A percentile compares a stretch with the other conserved stretches of the same genome.
phyloP scores from a whole-genome alignment of 225 moss, liverwort and hornwort species.

The Ulota crispa region DNA sequence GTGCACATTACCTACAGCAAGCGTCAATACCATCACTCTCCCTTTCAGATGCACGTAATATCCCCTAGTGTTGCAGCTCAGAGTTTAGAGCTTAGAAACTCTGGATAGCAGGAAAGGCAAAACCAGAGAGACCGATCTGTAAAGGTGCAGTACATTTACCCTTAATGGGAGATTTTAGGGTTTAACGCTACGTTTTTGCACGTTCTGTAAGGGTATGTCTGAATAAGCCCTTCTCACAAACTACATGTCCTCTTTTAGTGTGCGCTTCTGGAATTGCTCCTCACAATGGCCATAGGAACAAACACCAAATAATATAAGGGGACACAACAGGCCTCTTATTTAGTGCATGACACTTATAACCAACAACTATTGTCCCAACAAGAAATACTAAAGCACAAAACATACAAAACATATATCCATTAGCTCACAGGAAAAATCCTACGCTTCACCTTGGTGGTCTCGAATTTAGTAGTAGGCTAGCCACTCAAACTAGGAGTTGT shows the following conservation, averaged over 20 bases:
- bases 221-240: background rate
- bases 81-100: background rate
- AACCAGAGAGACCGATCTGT: background rate
- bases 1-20: background rate
- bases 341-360: too few relatives aligned
- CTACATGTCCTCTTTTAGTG: background rate
- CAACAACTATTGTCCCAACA: too few relatives aligned
- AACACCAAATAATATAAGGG: background rate
- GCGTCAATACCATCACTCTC: background rate
- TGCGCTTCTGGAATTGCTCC: conserved; percentile 1
- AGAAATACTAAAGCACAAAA: too few relatives aligned
- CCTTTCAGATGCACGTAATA: background rate
- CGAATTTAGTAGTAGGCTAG: too few relatives aligned
- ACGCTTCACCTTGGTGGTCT: too few relatives aligned
- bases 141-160: background rate
- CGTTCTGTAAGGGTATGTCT: background rate
- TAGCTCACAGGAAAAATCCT: too few relatives aligned
- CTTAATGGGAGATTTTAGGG: background rate
- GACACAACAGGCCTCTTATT: too few relatives aligned
- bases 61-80: background rate
- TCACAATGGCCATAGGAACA: background rate
- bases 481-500: too few relatives aligned
- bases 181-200: conserved; percentile 8
- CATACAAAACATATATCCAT: too few relatives aligned
- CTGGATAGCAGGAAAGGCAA: background rate